These are phyloP conservation scores for Ascochyta viciae-villosae DNA, from an alignment of 2,329 filamentous ascomycete species.

Conservation along the genomic window DNA sequence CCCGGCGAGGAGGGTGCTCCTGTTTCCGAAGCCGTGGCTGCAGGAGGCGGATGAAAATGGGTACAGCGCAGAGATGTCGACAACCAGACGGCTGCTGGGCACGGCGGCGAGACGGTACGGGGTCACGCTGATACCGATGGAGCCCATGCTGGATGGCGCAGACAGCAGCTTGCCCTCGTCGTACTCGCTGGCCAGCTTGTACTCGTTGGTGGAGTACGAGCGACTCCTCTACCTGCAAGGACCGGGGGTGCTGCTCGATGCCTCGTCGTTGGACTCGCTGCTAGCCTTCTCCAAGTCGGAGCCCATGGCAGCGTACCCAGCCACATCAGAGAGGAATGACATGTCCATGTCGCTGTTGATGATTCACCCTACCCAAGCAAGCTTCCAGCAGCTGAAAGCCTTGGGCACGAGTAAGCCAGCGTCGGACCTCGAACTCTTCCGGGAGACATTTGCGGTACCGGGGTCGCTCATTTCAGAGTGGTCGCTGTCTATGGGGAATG, in stretches of 20 bases:
- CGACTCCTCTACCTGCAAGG: constrained; percentile 54
- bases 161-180: constrained; percentile 44
- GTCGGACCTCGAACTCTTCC: constrained; percentile 45
- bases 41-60: constrained; percentile 44
- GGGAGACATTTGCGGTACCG: constrained; percentile 37
- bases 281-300: constrained; percentile 51
- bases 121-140: constrained; percentile 54
- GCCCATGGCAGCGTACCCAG: constrained; percentile 46
- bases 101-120: constrained; percentile 56
- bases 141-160: constrained; percentile 46
- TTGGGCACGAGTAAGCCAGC: constrained; percentile 32
- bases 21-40: constrained; percentile 54
- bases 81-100: constrained; percentile 53
- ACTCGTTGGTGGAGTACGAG: constrained; percentile 54
- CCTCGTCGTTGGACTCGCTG: constrained; percentile 54
- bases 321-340: constrained; percentile 37
- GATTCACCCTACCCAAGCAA: constrained; percentile 45
- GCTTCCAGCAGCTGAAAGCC: constrained; percentile 41
- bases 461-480: constrained; percentile 48
- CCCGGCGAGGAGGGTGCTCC: constrained; percentile 53
- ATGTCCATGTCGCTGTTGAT: constrained; percentile 49
- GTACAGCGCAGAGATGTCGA: constrained; percentile 53
- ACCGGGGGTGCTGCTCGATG: constrained; percentile 56
- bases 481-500: constrained; percentile 49
- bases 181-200: constrained; percentile 56